These are phyloP conservation scores for Geranium rotundifolium DNA, from an alignment of 345 rosid species.

Conservation along the genomic window DNA sequence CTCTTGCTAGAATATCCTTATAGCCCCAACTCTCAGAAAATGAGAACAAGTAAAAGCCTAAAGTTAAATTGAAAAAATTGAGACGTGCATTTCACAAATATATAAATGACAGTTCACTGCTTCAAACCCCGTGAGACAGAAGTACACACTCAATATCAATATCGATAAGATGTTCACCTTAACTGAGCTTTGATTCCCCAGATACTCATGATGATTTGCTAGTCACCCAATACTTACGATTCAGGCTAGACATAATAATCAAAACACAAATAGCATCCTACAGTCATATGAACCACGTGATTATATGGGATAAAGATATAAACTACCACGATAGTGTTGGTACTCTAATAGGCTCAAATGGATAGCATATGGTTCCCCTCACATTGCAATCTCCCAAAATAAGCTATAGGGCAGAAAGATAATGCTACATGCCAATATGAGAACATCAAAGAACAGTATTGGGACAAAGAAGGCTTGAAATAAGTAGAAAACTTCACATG, in stretches of 20 bases:
- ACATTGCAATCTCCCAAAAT: neutral
- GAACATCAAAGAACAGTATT: neutral
- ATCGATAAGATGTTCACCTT: too few species aligned
- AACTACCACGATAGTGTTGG: too few species aligned
- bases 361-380: too few species aligned
- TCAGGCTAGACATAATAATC: too few species aligned
- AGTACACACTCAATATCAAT: neutral
- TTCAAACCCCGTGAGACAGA: neutral
- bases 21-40: neutral
- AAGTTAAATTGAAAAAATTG: neutral
- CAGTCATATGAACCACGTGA: too few species aligned
- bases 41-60: neutral
- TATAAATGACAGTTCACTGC: neutral
- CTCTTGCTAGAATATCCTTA: neutral
- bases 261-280: too few species aligned
- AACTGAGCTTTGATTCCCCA: neutral
- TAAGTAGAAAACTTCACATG: neutral
- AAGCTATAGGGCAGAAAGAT: too few species aligned
- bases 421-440: neutral
- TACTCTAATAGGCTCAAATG: too few species aligned
- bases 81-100: neutral
- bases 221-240: neutral
- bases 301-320: too few species aligned
- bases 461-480: neutral
- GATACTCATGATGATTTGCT: neutral